These are phyloP conservation scores for Quambalaria eucalypti DNA, from an alignment of 1,284 basidiomycete species.

Conservation along the genomic window DNA sequence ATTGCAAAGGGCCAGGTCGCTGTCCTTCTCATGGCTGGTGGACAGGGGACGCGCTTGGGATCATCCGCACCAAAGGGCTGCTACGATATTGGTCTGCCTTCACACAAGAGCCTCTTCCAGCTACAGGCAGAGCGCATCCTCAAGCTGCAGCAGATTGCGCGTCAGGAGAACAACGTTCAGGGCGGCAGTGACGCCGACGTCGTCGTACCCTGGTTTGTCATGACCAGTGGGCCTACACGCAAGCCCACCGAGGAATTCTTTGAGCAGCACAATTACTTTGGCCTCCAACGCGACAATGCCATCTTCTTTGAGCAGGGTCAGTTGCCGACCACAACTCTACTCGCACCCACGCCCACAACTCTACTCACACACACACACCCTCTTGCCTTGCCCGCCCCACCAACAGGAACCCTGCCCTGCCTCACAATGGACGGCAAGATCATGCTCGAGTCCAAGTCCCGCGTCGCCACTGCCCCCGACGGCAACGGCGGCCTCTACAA, in stretches of 20 bases:
- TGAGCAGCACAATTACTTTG: slow-evolving; percentile 68
- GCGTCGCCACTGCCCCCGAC: slow-evolving; percentile 85
- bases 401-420: slow-evolving; percentile 81
- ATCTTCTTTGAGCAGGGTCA: slow-evolving; percentile 94
- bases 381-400: not conserved
- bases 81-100: slow-evolving; percentile 90
- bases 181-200: slow-evolving; percentile 53
- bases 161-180: slow-evolving; percentile 50
- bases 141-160: slow-evolving; percentile 67
- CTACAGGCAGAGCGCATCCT: slow-evolving; percentile 90
- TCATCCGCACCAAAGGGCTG: slow-evolving; percentile 90
- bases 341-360: not conserved
- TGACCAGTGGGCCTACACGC: slow-evolving; percentile 95
- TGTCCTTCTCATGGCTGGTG: slow-evolving; percentile 92
- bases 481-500: slow-evolving; percentile 97
- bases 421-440: slow-evolving; percentile 89
- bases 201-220: slow-evolving; percentile 91
- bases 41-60: slow-evolving; percentile 90
- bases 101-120: slow-evolving; percentile 87
- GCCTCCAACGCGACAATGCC: slow-evolving; percentile 69
- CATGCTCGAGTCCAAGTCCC: slow-evolving; percentile 68
- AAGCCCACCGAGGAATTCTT: slow-evolving; percentile 80
- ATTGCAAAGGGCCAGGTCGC: slow-evolving; percentile 74
- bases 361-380: slow-evolving; percentile 2
- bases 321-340: not conserved